Evolutionary conservation across 768 basidiomycete species (phyloP).

Genomic region (Cystobasidium ongulense): DNA sequence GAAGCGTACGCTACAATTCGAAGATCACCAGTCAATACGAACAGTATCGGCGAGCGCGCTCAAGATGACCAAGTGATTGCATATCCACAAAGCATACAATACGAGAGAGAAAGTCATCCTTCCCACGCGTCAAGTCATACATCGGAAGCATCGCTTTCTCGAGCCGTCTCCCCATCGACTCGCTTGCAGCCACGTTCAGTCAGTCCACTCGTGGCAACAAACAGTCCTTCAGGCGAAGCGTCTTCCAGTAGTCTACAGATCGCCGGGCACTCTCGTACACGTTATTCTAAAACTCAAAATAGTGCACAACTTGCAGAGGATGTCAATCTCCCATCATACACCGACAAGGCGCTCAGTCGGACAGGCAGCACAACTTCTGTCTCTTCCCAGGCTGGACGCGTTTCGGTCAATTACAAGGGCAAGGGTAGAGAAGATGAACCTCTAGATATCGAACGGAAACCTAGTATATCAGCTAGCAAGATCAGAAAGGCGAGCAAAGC

Average conservation of each 20-base stretch:
- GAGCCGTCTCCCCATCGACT: neutral
- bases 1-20: neutral
- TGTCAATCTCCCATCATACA: too few relatives aligned
- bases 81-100: too few relatives aligned
- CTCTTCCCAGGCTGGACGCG: neutral
- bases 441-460: neutral
- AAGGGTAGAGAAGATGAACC: neutral
- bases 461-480: constrained; percentile 13
- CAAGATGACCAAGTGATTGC: neutral
- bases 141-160: neutral
- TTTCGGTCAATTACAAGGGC: neutral
- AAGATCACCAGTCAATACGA: neutral
- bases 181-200: neutral
- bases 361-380: neutral
- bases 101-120: neutral
- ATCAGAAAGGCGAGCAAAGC: constrained; percentile 10
- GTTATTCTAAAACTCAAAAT: too few relatives aligned
- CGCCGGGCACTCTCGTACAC: too few relatives aligned
- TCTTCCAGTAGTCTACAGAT: too few relatives aligned
- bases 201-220: neutral
- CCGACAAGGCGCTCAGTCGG: neutral
- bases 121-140: neutral
- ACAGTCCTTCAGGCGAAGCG: neutral
- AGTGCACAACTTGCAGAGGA: too few relatives aligned
- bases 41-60: neutral